These are phyloP conservation scores for Nepenthes mirabilis DNA, from an alignment of 148 eudicot genomes.

Conservation along the genomic window DNA sequence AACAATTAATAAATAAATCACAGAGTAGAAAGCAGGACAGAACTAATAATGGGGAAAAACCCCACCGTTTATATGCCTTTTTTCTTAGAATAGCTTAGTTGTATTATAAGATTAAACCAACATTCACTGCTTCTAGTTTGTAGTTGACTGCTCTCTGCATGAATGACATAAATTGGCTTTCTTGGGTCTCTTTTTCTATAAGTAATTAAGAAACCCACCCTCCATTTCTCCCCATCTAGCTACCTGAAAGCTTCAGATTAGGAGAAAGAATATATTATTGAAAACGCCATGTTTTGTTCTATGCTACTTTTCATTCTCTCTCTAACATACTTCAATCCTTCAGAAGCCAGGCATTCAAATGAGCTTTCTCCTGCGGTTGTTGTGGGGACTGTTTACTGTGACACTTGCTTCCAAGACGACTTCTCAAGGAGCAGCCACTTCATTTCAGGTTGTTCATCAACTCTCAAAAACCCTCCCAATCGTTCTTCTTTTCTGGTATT, in stretches of 20 bases:
- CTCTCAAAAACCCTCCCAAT: not conserved
- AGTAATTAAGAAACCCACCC: constrained; percentile 3
- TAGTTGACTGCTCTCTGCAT: constrained; percentile 61
- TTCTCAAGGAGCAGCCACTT: constrained; percentile 39
- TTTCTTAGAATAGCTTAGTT: not conserved
- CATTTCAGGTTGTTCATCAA: constrained; percentile 56
- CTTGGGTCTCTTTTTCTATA: constrained; percentile 7
- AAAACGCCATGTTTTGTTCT: constrained; percentile 17
- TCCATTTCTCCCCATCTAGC: not conserved
- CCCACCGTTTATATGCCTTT: not conserved
- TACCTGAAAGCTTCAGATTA: not conserved
- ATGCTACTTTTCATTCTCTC: constrained; percentile 19
- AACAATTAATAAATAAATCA: not conserved
- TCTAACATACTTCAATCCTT: constrained; percentile 14
- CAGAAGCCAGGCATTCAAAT: constrained; percentile 33
- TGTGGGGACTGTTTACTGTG: constrained; percentile 73
- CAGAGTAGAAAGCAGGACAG: not conserved
- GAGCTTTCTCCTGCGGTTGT: constrained; percentile 41
- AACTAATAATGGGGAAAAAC: too few relatives aligned
- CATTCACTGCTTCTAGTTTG: constrained; percentile 44
- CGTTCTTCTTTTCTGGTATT: too few relatives aligned
- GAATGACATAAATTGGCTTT: constrained; percentile 38
- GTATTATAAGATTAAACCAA: constrained; percentile 5
- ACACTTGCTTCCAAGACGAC: constrained; percentile 62
- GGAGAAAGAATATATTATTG: not conserved